Conservation (phyloP, 805 yeast genomes). For the Saccharomyces mikatae region DNA sequence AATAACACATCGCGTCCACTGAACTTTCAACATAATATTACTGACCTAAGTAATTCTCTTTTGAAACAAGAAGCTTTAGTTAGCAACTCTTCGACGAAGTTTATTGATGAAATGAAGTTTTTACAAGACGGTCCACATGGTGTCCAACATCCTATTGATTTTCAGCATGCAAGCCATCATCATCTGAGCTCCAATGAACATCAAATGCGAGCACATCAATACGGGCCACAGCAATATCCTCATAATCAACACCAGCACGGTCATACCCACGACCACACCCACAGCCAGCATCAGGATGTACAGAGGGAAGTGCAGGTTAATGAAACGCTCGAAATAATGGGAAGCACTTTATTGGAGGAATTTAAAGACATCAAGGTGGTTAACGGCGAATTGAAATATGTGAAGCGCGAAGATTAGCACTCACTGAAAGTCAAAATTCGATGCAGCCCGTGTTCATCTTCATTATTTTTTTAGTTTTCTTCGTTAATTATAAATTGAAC, state of each 20-base stretch:
- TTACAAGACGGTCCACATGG: background rate
- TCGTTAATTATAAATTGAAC: background rate
- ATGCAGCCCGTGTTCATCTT: background rate
- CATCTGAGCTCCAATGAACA: background rate
- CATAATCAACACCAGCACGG: background rate
- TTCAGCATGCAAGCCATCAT: background rate
- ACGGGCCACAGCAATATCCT: background rate
- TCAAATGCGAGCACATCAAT: background rate
- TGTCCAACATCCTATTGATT: background rate
- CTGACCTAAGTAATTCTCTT: background rate
- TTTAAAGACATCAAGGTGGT: slow-evolving; percentile 4
- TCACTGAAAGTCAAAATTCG: background rate
- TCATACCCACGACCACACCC: background rate
- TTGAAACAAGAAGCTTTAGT: background rate
- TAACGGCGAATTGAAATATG: slow-evolving; percentile 3
- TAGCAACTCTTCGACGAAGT: background rate
- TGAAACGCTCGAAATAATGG: background rate
- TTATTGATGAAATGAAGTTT: background rate
- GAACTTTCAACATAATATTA: background rate
- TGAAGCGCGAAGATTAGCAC: background rate
- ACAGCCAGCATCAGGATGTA: background rate
- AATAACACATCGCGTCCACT: background rate
- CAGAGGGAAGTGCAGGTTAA: background rate
- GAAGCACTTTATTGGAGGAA: slow-evolving; percentile 3
- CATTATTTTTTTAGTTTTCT: background rate